phyloP scores from a whole-genome alignment of 116 monocot genomes.

The Trichopus zeylanicus region DNA sequence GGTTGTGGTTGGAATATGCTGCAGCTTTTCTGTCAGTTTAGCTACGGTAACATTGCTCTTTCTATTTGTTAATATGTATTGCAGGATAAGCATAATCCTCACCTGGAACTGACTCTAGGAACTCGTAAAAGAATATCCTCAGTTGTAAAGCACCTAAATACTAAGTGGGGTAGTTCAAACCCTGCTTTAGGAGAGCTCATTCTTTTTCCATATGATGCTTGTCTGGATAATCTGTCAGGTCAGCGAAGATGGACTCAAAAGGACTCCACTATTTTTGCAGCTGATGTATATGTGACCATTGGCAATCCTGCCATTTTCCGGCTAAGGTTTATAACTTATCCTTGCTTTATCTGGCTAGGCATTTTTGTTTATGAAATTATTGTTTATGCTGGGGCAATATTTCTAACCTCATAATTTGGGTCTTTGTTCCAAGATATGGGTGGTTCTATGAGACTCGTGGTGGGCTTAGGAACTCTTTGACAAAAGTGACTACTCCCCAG shows the following conservation, averaged over 20 bases:
- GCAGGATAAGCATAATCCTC: constrained; percentile 70
- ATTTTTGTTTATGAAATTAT: neutral
- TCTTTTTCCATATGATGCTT: constrained; percentile 55
- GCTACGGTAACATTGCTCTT: neutral
- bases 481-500: constrained; percentile 2
- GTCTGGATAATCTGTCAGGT: constrained; percentile 16
- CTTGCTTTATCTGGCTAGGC: neutral
- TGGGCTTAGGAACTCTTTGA: constrained; percentile 3
- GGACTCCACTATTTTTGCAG: constrained; percentile 36
- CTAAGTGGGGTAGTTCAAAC: constrained; percentile 60
- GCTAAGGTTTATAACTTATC: constrained; percentile 44
- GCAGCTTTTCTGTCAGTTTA: neutral
- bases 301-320: constrained; percentile 59
- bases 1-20: neutral
- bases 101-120: constrained; percentile 65
- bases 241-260: constrained; percentile 48
- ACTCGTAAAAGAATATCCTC: constrained; percentile 77
- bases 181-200: constrained; percentile 47
- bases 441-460: constrained; percentile 37
- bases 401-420: neutral
- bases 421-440: constrained; percentile 51
- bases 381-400: neutral
- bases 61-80: constrained; percentile 2
- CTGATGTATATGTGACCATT: constrained; percentile 52
- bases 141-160: constrained; percentile 63